Base-by-base conservation (phyloP, 805 yeast genomes). In the Zygosaccharomyces gambellarensis region DNA sequence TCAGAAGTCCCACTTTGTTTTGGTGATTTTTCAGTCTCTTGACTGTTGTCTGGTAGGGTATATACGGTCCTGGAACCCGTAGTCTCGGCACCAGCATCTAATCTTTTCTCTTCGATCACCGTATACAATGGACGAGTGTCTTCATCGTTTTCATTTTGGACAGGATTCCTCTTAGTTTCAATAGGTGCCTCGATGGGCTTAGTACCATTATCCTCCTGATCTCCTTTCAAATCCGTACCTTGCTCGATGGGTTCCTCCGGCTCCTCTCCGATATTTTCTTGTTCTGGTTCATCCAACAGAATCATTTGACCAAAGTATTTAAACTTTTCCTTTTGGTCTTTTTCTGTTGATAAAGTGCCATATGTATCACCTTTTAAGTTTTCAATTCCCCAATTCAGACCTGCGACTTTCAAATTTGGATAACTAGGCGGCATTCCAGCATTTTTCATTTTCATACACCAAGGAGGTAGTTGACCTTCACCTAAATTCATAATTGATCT, bases 361-460 rank as follows among this genome's bases (percentile, higher is more conserved):
- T 70, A 65, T 1, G 54, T 67, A 23, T 62, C 69, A 25, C 63
- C 73, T 6, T 64, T 71, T n/a, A 68, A 61, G 34, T 62, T 60
- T 31, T 68, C 71, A 3, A 70, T 64, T 11, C 68, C 76, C 53
- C 77, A 73, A 53, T 77, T 77, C 14, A 68, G 62, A 3, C 77
- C 83, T 3, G 80, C 88, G 6, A 87, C 76, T 30, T 73, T 69
- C 63, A 88, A 69, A 34, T 78, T 74, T 2, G 83, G 82, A 67
- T 88, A 90, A 17, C 89, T 76, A 0, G 96, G 96, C 0, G 98
- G 96, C 25, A 85, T 81, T 0, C 97, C 97, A 11, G 78, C 59
- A 48, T 77, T 73, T 46, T 75, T 76, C 87, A 90, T 83, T 32
- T 77, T 77, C 2, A 74, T 65, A 21, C 83, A 74, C 97, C 97